Evolutionary conservation across 176 grass and related monocot genomes (phyloP).

Genomic region (Aegilops sharonensis): DNA sequence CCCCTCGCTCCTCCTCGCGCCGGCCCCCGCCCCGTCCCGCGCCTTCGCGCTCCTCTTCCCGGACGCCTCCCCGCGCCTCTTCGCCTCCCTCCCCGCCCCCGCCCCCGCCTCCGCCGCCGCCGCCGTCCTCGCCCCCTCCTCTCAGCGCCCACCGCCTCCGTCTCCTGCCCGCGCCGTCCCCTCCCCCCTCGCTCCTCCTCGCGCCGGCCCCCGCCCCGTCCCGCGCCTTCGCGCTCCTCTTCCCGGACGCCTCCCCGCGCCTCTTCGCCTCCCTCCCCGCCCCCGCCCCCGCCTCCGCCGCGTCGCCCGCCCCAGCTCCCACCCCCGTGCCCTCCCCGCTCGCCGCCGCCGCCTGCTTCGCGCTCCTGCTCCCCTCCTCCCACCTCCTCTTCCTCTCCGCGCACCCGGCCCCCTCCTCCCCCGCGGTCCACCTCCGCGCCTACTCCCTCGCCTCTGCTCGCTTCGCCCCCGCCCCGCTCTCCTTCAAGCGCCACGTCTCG

Average conservation of each 20-base stretch:
- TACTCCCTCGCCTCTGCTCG: slow-evolving; percentile 42
- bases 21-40: slow-evolving; percentile 26
- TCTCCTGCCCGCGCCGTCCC: slow-evolving; percentile 27
- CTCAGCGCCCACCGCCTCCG: slow-evolving; percentile 29
- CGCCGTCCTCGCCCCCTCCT: slow-evolving; percentile 29
- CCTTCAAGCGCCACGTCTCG: slow-evolving; percentile 45
- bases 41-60: slow-evolving; percentile 46
- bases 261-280: slow-evolving; percentile 33
- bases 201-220: slow-evolving; percentile 32
- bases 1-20: slow-evolving; percentile 34
- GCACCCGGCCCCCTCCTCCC: slow-evolving; percentile 51
- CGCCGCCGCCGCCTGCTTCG: slow-evolving; percentile 55
- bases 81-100: slow-evolving; percentile 24
- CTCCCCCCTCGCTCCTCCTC: slow-evolving; percentile 34
- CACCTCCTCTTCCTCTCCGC: slow-evolving; percentile 50
- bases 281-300: not conserved
- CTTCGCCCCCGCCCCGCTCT: slow-evolving; percentile 48
- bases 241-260: slow-evolving; percentile 36
- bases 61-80: slow-evolving; percentile 36
- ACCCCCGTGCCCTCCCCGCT: slow-evolving; percentile 53
- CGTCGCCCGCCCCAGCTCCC: slow-evolving; percentile 34
- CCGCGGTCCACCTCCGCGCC: slow-evolving; percentile 59
- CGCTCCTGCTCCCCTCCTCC: slow-evolving; percentile 50
- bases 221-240: slow-evolving; percentile 42
- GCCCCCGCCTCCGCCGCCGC: not conserved